A percentile compares a stretch with the other conserved stretches of the same genome.
These are phyloP conservation scores for Eutrema japonicum DNA, from an alignment of 345 rosid species.

Conservation along the genomic window DNA sequence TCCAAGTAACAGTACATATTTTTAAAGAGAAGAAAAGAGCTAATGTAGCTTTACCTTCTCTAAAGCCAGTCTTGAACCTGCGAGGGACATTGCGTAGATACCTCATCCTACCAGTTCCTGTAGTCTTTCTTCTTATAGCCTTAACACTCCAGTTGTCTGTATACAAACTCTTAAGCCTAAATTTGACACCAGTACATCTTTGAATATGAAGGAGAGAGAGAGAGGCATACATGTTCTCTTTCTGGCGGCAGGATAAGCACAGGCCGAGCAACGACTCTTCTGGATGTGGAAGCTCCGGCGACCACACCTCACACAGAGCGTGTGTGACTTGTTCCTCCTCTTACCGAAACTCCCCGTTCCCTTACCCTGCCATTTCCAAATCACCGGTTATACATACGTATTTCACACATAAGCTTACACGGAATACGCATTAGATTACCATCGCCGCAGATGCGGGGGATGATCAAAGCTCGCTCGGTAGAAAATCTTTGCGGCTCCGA, in stretches of 20 bases:
- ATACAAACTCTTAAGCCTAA: background rate
- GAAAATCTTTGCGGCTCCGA: conserved; percentile 20
- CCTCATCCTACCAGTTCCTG: conserved; percentile 89
- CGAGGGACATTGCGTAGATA: conserved; percentile 79
- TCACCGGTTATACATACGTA: background rate
- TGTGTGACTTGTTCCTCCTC: conserved; percentile 97
- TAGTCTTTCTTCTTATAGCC: conserved; percentile 66
- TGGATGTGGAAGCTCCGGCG: conserved; percentile 95
- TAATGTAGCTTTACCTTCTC: conserved; percentile 42
- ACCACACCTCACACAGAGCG: conserved; percentile 90
- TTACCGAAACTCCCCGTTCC: conserved; percentile 95
- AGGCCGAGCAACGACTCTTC: conserved; percentile 88
- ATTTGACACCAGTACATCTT: background rate
- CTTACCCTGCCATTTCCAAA: conserved; percentile 63
- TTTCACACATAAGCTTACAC: background rate
- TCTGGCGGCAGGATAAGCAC: conserved; percentile 91
- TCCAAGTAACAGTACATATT: too few relatives aligned
- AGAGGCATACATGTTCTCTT: conserved; percentile 65
- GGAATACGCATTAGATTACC: conserved; percentile 23
- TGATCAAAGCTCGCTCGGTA: conserved; percentile 12
- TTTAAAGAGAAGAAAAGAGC: background rate
- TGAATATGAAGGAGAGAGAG: background rate
- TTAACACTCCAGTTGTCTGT: conserved; percentile 90
- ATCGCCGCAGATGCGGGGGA: conserved; percentile 36
- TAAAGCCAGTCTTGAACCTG: conserved; percentile 80